Percentiles rank a stretch among this genome's conserved stretches.
Evolutionary conservation across 345 rosid genomes (phyloP).

Genomic region (Lagerstroemia speciosa): DNA sequence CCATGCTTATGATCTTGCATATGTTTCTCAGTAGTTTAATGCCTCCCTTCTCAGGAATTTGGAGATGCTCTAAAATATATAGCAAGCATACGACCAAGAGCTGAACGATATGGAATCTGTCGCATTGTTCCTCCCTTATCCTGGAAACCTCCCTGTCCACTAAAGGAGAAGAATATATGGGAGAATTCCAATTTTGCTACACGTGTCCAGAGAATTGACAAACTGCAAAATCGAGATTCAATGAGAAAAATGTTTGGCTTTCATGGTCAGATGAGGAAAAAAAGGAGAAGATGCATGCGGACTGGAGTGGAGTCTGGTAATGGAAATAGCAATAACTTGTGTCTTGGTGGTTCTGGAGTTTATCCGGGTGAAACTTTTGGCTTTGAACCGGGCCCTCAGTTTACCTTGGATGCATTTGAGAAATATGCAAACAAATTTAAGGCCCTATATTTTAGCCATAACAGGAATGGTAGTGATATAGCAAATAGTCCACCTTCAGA

Average conservation of each 20-base stretch:
- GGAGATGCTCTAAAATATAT: slow-evolving; percentile 84
- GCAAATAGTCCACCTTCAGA: slow-evolving; percentile 33
- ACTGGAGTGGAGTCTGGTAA: slow-evolving; percentile 45
- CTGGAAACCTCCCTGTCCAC: slow-evolving; percentile 94
- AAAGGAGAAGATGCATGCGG: slow-evolving; percentile 68
- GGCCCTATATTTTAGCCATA: slow-evolving; percentile 60
- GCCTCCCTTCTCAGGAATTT: slow-evolving; percentile 56
- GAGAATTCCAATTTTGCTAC: slow-evolving; percentile 70
- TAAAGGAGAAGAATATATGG: slow-evolving; percentile 68
- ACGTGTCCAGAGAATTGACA: slow-evolving; percentile 95
- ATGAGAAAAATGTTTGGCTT: slow-evolving; percentile 52
- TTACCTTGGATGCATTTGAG: slow-evolving; percentile 67
- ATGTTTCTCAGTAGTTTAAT: background rate
- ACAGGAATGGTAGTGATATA: slow-evolving; percentile 22
- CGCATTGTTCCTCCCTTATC: slow-evolving; percentile 95
- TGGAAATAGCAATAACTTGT: slow-evolving; percentile 28
- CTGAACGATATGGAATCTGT: slow-evolving; percentile 92
- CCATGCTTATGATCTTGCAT: background rate
- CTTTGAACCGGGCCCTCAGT: slow-evolving; percentile 90
- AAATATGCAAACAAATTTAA: slow-evolving; percentile 85
- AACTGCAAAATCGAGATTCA: slow-evolving; percentile 85
- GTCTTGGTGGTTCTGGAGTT: slow-evolving; percentile 32
- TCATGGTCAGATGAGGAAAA: slow-evolving; percentile 47
- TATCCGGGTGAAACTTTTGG: slow-evolving; percentile 70
- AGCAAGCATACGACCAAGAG: slow-evolving; percentile 66